Conservation (phyloP, 257 asterid species). For the Penstemon eatonii region DNA sequence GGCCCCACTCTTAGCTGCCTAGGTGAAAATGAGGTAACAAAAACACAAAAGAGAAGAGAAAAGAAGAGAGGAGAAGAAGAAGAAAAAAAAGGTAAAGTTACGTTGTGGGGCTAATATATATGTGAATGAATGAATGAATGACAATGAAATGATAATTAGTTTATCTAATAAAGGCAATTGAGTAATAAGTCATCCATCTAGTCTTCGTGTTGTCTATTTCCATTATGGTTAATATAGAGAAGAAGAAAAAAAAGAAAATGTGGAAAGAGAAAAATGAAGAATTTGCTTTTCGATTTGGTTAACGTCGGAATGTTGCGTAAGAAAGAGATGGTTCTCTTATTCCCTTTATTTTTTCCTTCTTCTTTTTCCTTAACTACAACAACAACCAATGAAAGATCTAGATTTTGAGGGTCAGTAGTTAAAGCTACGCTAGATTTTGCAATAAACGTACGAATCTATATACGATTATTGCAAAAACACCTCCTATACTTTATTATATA, state of each 20-base stretch:
- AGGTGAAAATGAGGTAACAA: not conserved
- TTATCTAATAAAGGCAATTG: constrained; percentile 29
- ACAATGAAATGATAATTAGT: constrained; percentile 29
- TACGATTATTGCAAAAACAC: no score
- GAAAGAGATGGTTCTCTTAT: constrained; percentile 36
- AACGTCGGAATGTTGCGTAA: constrained; percentile 43
- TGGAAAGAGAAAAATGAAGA: constrained; percentile 2
- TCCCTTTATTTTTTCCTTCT: not conserved
- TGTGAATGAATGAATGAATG: constrained; percentile 24
- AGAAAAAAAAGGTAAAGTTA: not conserved
- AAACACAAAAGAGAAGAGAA: not conserved
- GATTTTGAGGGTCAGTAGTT: not conserved
- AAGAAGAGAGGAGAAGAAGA: not conserved
- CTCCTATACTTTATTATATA: no score
- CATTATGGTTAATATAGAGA: constrained; percentile 25
- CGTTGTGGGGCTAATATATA: constrained; percentile 8
- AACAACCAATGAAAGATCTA: not conserved
- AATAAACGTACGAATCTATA: not conserved
- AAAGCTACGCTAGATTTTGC: not conserved
- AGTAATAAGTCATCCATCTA: constrained; percentile 27
- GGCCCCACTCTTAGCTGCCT: not conserved
- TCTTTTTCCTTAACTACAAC: constrained; percentile 5
- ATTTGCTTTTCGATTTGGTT: constrained; percentile 43
- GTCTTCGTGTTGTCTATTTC: constrained; percentile 34
- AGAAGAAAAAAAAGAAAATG: not conserved